phyloP scores from a whole-genome alignment of 1,284 basidiomycete genomes.

The Leccinum huronense region DNA sequence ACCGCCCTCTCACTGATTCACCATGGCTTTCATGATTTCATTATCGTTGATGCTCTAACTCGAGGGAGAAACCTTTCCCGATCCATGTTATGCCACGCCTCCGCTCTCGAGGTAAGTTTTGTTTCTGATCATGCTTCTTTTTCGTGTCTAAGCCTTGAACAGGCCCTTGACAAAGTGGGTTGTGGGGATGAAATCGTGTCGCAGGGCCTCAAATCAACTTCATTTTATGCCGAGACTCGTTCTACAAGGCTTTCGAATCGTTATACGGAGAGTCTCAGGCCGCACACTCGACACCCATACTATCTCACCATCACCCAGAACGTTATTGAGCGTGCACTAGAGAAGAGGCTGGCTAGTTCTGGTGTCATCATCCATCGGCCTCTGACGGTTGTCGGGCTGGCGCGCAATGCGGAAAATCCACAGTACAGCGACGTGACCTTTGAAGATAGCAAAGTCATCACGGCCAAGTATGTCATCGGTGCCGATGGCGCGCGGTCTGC shows the following conservation, averaged over 20 bases:
- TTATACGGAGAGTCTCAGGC: constrained; percentile 18
- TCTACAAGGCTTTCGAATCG: background rate
- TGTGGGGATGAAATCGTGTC: constrained; percentile 31
- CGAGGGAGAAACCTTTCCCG: background rate
- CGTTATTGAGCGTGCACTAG: constrained; percentile 45
- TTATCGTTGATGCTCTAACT: background rate
- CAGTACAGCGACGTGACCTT: constrained; percentile 43
- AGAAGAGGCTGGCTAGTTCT: constrained; percentile 35
- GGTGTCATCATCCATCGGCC: constrained; percentile 28
- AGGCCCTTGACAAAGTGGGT: background rate
- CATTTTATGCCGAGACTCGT: background rate
- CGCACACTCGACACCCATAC: constrained; percentile 36
- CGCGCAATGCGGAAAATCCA: constrained; percentile 24
- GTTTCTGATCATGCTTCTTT: background rate
- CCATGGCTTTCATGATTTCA: constrained; percentile 42
- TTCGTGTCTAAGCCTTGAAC: background rate
- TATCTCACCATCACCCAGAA: constrained; percentile 47
- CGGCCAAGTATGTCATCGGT: constrained; percentile 39
- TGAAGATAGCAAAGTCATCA: constrained; percentile 47
- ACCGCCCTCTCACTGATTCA: constrained; percentile 31
- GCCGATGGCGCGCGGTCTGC: constrained; percentile 36
- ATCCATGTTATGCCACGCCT: background rate
- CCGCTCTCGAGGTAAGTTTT: background rate
- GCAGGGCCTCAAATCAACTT: constrained; percentile 36
- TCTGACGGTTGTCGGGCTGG: constrained; percentile 32